phyloP scores from a whole-genome alignment of 2,329 filamentous ascomycete species.

The Gliomastix tumulicola region DNA sequence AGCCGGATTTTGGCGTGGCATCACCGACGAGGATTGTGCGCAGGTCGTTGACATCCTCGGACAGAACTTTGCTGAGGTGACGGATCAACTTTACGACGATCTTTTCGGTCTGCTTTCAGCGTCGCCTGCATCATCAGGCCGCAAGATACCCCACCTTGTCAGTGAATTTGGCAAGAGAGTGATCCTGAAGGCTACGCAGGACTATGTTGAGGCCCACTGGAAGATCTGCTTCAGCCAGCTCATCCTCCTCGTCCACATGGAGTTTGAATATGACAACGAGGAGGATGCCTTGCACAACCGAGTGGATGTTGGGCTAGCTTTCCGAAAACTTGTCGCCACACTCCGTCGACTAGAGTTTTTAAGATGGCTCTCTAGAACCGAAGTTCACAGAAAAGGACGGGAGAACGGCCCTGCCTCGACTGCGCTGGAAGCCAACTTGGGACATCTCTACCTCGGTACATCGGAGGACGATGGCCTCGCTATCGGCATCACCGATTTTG shows the following conservation, averaged over 20 bases:
- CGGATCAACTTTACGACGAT: slow-evolving; percentile 45
- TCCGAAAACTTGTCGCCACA: slow-evolving; percentile 60
- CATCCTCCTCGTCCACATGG: slow-evolving; percentile 78
- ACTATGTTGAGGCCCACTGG: slow-evolving; percentile 67
- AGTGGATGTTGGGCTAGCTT: slow-evolving; percentile 63
- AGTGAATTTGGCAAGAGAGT: slow-evolving; percentile 73
- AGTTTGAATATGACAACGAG: slow-evolving; percentile 70
- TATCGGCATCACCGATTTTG: slow-evolving; percentile 57
- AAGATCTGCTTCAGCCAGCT: slow-evolving; percentile 76
- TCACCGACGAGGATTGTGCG: slow-evolving; percentile 75
- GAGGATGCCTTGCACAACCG: slow-evolving; percentile 55
- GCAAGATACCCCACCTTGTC: slow-evolving; percentile 44
- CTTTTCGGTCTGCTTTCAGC: slow-evolving; percentile 38
- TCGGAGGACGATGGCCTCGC: slow-evolving; percentile 40
- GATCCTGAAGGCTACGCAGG: slow-evolving; percentile 70
- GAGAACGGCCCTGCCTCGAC: slow-evolving; percentile 22
- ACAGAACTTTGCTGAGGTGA: slow-evolving; percentile 53
- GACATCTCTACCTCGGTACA: slow-evolving; percentile 51
- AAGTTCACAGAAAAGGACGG: slow-evolving; percentile 25
- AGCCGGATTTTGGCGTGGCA: slow-evolving; percentile 68
- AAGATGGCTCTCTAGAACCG: slow-evolving; percentile 58
- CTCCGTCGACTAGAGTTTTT: slow-evolving; percentile 70
- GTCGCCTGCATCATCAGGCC: slow-evolving; percentile 35
- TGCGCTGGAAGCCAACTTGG: slow-evolving; percentile 51
- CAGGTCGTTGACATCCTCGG: slow-evolving; percentile 65